phyloP scores from a whole-genome alignment of 2,329 filamentous ascomycete genomes.

The Trichoderma sp. region DNA sequence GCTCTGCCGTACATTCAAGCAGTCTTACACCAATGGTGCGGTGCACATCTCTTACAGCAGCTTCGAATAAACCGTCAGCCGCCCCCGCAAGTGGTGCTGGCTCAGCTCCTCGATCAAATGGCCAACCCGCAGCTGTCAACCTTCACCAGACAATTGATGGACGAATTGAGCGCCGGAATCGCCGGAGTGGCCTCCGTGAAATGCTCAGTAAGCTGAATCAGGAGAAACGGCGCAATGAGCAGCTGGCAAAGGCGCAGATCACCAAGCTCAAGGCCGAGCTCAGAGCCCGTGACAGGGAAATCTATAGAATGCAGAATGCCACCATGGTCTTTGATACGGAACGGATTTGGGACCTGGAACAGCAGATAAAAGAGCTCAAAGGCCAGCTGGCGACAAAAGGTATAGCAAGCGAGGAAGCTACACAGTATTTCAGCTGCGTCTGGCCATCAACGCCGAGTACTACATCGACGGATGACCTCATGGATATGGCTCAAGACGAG shows the following conservation, averaged over 20 bases:
- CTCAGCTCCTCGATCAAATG: conserved; percentile 35
- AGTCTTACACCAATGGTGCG: conserved; percentile 64
- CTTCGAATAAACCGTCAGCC: conserved; percentile 49
- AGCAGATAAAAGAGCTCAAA: conserved; percentile 45
- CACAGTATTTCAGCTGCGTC: conserved; percentile 46
- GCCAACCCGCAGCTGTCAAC: conserved; percentile 40
- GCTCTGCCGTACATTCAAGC: conserved; percentile 49
- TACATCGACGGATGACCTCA: conserved; percentile 50
- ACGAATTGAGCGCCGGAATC: conserved; percentile 60
- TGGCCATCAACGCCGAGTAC: conserved; percentile 55
- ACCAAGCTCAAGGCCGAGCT: conserved; percentile 54
- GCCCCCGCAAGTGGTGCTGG: conserved; percentile 42
- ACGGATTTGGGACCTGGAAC: conserved; percentile 48
- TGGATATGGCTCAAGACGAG: conserved; percentile 45
- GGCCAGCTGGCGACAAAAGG: conserved; percentile 39
- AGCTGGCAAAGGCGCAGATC: conserved; percentile 52
- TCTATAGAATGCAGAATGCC: conserved; percentile 55
- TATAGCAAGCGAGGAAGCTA: conserved; percentile 33
- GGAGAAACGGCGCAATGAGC: conserved; percentile 49
- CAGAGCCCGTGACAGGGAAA: conserved; percentile 55
- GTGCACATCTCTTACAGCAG: conserved; percentile 51
- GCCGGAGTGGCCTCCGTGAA: conserved; percentile 60
- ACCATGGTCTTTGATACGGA: conserved; percentile 55
- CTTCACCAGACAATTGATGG: conserved; percentile 61
- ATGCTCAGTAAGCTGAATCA: conserved; percentile 58